Evolutionary conservation across 805 yeast genomes (phyloP).

Genomic region (Candida qinlingensis): DNA sequence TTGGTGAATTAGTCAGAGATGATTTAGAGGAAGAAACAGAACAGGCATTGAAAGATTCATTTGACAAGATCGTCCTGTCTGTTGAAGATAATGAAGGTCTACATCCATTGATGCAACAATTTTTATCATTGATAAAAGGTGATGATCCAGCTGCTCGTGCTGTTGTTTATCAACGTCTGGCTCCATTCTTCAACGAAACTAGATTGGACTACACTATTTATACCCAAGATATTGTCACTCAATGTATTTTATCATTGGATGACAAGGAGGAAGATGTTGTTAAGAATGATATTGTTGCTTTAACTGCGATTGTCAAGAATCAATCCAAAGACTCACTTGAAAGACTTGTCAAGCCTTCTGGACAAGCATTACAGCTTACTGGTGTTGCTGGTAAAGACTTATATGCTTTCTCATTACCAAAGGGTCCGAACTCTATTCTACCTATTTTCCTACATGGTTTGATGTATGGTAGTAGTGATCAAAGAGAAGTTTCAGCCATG

Average conservation of each 20-base stretch:
- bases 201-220: conserved; percentile 66
- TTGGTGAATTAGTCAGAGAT: conserved; percentile 45
- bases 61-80: conserved; percentile 67
- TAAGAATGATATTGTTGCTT: conserved; percentile 56
- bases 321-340: conserved; percentile 77
- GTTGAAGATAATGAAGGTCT: conserved; percentile 74
- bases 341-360: conserved; percentile 72
- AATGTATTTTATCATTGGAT: conserved; percentile 66
- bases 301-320: conserved; percentile 59
- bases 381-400: conserved; percentile 61
- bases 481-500: conserved; percentile 79
- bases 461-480: conserved; percentile 85
- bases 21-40: conserved; percentile 34
- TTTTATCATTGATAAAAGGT: conserved; percentile 68
- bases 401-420: conserved; percentile 65
- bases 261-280: conserved; percentile 62
- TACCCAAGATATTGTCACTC: conserved; percentile 67
- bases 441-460: conserved; percentile 93
- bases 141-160: conserved; percentile 65
- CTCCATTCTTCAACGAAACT: conserved; percentile 63
- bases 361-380: conserved; percentile 61
- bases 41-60: conserved; percentile 43
- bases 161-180: conserved; percentile 60
- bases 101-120: conserved; percentile 79
- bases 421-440: conserved; percentile 81